Conservation (phyloP, 139 green algal species). For the Monoraphidium neglectum region DNA sequence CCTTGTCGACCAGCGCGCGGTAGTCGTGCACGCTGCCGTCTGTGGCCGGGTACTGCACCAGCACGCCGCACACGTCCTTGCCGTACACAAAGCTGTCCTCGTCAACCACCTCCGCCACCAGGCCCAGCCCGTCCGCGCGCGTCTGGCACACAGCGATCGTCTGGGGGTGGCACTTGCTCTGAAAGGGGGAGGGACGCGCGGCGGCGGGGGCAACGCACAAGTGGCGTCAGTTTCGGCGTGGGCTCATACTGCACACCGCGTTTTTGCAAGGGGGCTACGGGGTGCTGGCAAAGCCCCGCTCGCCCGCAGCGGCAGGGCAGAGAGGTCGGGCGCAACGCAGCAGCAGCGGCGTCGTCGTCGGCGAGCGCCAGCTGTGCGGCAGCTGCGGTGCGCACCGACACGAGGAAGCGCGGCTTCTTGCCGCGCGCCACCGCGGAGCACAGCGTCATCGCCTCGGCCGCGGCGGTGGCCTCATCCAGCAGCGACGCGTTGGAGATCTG, state of each 20-base stretch:
- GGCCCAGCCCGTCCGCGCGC: conserved; percentile 93
- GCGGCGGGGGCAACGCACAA: no score
- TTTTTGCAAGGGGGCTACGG: no score
- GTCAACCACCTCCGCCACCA: conserved; percentile 82
- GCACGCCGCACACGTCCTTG: conserved; percentile 94
- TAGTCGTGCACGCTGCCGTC: conserved; percentile 93
- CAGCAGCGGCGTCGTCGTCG: background rate
- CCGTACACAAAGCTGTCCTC: conserved; percentile 67
- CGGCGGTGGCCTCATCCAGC: conserved; percentile 97
- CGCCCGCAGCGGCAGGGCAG: background rate
- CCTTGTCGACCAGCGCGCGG: conserved; percentile 52
- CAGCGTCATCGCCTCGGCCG: conserved; percentile 99
- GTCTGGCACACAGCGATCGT: conserved; percentile 96
- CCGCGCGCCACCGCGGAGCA: conserved; percentile 88
- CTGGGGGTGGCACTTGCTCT: conserved; percentile 98
- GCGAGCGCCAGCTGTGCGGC: background rate
- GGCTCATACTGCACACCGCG: no score
- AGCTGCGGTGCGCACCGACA: conserved; percentile 62
- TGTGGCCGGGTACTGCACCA: conserved; percentile 97
- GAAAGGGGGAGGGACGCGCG: no score
- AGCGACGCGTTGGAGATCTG: conserved; percentile 94
- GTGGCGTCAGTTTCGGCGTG: no score
- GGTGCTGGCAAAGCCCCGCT: no score
- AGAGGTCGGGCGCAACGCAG: background rate
- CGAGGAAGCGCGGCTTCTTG: conserved; percentile 98